Evolutionary conservation across 768 basidiomycete genomes (phyloP).

Genomic region (Hypholoma fasciculare): DNA sequence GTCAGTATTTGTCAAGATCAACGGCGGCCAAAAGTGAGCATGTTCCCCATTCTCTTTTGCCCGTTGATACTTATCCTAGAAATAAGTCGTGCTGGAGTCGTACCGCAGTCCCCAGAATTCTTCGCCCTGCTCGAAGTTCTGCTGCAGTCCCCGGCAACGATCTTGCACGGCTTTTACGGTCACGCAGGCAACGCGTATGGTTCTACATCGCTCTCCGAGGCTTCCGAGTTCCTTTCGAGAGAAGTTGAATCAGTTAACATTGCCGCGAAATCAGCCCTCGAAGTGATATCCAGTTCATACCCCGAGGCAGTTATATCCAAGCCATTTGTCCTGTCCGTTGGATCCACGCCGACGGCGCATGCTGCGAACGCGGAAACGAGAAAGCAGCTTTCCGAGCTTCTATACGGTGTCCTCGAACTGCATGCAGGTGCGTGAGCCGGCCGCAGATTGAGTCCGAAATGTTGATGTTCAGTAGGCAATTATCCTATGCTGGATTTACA

Average conservation of each 20-base stretch:
- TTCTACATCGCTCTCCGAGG: constrained; percentile 67
- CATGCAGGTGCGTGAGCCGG: constrained; percentile 57
- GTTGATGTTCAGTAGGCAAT: constrained; percentile 50
- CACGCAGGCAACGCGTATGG: constrained; percentile 80
- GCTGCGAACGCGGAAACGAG: constrained; percentile 60
- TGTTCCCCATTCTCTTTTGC: too few species aligned
- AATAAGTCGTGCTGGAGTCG: constrained; percentile 67
- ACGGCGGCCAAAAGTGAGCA: constrained; percentile 73
- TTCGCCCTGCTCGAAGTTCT: constrained; percentile 51
- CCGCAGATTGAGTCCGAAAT: not conserved
- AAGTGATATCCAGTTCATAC: constrained; percentile 39
- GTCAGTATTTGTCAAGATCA: constrained; percentile 82
- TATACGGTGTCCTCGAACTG: constrained; percentile 69
- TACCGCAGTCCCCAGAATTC: constrained; percentile 53
- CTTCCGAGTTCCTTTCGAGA: constrained; percentile 60
- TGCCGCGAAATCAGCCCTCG: constrained; percentile 58
- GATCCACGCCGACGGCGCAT: constrained; percentile 88
- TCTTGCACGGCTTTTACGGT: constrained; percentile 81
- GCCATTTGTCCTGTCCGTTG: constrained; percentile 75
- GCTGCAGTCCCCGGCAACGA: constrained; percentile 53
- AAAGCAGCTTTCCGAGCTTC: constrained; percentile 39
- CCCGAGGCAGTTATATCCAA: constrained; percentile 32
- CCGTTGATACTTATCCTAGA: not conserved
- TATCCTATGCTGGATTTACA: constrained; percentile 86
- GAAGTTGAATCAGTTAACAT: constrained; percentile 73